Evolutionary conservation across 2,329 filamentous ascomycete genomes (phyloP), one percentile per base, ranked within the genome.

Genomic region (Colletotrichum gloeosporioides): DNA sequence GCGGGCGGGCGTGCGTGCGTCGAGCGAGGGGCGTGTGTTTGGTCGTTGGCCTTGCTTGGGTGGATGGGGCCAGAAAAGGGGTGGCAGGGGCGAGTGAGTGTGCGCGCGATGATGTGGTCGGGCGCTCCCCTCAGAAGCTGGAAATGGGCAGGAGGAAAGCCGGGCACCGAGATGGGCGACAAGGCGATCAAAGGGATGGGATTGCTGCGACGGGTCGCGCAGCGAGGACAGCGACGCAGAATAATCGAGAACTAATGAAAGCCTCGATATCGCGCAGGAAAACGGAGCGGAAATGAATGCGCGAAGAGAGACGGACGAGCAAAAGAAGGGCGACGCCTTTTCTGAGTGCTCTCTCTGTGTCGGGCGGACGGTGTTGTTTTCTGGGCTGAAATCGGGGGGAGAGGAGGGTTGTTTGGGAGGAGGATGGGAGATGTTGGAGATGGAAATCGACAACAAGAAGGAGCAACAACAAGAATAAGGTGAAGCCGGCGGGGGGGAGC

Each of bases 171-270:
- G 73, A 53, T 64, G 70, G 73, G 55, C 73, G 65, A 77, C 44
- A 49, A 55, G 72, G 75, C 72, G 75, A 63, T 62, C 67, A 69
- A 76, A 72, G 64, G 55, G 69, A 70, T 59, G 68, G 59, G 63
- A 67, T 62, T 76, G 44, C 44, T 49, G 73, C 66, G 77, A 71
- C 71, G 74, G 77, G 70, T 78, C 76, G 77, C 77, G 77, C 77
- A 78, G 74, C 73, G 73, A 77, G 57, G 68, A 75, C 63, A 29
- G 63, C 49, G 75, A 78, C 59, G 73, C 65, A 70, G 73, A 75
- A 73, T 25, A 79, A 82, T 82, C 87, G 87, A 90, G 85, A 84
- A 85, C 88, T 89, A 90, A 82, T 83, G 77, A 90, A 87, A 87
- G 85, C 83, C 85, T 87, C 85, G 85, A 85, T 80, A 76, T 79